Percentiles rank a stretch among this genome's conserved stretches.
Evolutionary conservation across 495 filamentous ascomycete species (phyloP).

Genomic region (Penicilliopsis zonata): DNA sequence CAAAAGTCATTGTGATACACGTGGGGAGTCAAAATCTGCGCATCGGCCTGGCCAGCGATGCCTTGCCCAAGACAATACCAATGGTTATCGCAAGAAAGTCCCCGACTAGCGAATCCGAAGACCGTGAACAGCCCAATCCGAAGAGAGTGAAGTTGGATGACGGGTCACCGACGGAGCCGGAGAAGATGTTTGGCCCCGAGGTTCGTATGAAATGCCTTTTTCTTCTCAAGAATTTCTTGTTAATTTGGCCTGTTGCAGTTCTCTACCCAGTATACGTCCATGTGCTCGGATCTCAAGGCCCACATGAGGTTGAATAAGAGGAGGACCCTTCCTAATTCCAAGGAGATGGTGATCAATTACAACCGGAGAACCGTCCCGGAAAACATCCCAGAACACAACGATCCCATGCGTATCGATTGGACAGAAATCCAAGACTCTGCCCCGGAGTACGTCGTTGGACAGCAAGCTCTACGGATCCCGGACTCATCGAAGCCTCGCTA

Average conservation of each 20-base stretch:
- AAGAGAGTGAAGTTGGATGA: slow-evolving; percentile 73
- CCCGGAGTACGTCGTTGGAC: slow-evolving; percentile 67
- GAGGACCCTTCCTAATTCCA: slow-evolving; percentile 86
- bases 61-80: slow-evolving; percentile 82
- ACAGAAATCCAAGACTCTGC: slow-evolving; percentile 64
- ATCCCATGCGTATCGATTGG: slow-evolving; percentile 87
- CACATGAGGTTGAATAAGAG: slow-evolving; percentile 89
- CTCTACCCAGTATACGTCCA: slow-evolving; percentile 61
- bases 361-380: slow-evolving; percentile 74
- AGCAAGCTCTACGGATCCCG: slow-evolving; percentile 71
- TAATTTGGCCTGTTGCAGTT: slow-evolving; percentile 33
- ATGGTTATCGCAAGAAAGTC: slow-evolving; percentile 82
- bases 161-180: slow-evolving; percentile 43
- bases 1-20: slow-evolving; percentile 92
- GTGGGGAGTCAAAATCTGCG: slow-evolving; percentile 95
- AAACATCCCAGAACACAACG: slow-evolving; percentile 84
- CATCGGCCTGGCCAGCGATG: slow-evolving; percentile 88
- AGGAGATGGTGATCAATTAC: slow-evolving; percentile 85
- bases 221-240: too few relatives aligned
- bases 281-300: slow-evolving; percentile 75
- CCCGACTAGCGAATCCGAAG: slow-evolving; percentile 66
- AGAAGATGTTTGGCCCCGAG: slow-evolving; percentile 77
- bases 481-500: slow-evolving; percentile 84
- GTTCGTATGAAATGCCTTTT: too few relatives aligned
- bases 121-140: slow-evolving; percentile 69